Evolutionary conservation across 192 early-diverging fungal species (phyloP).

Genomic region (Coemansia sp.): DNA sequence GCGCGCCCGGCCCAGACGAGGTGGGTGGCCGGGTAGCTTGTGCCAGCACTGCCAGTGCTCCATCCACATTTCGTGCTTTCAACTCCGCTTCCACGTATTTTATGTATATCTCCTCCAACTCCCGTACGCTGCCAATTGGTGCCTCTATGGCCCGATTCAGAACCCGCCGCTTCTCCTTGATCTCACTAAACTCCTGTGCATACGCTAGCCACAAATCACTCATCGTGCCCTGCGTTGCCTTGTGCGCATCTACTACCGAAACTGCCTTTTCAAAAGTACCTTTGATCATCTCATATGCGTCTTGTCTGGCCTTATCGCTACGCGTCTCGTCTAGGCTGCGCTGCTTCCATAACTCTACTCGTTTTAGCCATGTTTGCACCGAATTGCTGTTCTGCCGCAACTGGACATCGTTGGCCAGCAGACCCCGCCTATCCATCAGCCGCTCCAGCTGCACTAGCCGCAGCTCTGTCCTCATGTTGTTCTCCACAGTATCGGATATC

Average conservation of each 20-base stretch:
- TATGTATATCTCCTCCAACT: slow-evolving; percentile 86
- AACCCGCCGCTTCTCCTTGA: slow-evolving; percentile 60
- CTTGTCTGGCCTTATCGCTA: not conserved
- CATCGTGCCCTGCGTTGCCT: slow-evolving; percentile 74
- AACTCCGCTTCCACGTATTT: slow-evolving; percentile 90
- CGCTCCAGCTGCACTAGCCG: slow-evolving; percentile 81
- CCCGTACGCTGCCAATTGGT: slow-evolving; percentile 74
- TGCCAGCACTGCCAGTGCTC: slow-evolving; percentile 79
- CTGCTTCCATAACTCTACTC: slow-evolving; percentile 64
- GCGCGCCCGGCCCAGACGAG: slow-evolving; percentile 2
- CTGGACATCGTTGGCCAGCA: slow-evolving; percentile 91
- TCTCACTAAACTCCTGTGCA: slow-evolving; percentile 64
- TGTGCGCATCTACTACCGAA: slow-evolving; percentile 64
- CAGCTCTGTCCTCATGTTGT: slow-evolving; percentile 69
- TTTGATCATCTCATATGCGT: not conserved
- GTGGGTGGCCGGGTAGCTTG: slow-evolving; percentile 72
- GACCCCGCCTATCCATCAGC: slow-evolving; percentile 87
- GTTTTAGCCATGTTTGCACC: slow-evolving; percentile 88
- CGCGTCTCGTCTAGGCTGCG: not conserved
- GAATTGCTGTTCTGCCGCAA: slow-evolving; percentile 88
- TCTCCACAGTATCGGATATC: slow-evolving; percentile 28
- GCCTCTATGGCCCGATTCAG: slow-evolving; percentile 83
- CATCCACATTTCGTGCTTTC: slow-evolving; percentile 61
- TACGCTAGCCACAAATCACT: slow-evolving; percentile 81
- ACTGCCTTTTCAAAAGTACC: slow-evolving; percentile 59